These are phyloP conservation scores for Psophocarpus tetragonolobus DNA, from an alignment of 306 rosid genomes.

Conservation along the genomic window DNA sequence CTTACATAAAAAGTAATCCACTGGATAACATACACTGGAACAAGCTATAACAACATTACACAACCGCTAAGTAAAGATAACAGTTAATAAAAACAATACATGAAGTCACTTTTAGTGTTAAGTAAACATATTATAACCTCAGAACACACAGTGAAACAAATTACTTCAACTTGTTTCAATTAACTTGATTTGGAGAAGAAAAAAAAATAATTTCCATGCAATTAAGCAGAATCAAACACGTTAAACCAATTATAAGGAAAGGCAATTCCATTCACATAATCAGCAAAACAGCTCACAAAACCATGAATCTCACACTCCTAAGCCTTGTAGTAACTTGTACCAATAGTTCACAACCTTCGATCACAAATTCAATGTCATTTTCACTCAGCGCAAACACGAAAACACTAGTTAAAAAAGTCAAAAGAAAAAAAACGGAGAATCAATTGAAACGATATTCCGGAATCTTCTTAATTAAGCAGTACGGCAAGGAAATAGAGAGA, in stretches of 20 bases:
- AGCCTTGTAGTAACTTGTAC: neutral
- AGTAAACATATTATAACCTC: slow-evolving; percentile 1
- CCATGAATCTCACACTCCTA: slow-evolving; percentile 26
- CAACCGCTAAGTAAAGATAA: slow-evolving; percentile 1
- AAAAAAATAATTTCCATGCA: neutral
- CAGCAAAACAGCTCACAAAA: neutral
- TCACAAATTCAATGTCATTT: neutral
- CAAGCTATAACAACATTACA: slow-evolving; percentile 21
- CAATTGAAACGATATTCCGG: neutral
- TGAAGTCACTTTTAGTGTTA: neutral
- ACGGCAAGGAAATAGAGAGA: neutral
- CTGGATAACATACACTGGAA: slow-evolving; percentile 3
- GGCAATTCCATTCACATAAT: slow-evolving; percentile 10
- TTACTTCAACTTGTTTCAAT: neutral
- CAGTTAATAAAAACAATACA: neutral
- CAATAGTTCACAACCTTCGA: slow-evolving; percentile 19
- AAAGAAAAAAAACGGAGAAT: neutral
- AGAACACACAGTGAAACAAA: neutral
- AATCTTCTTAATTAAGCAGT: neutral
- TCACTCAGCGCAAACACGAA: slow-evolving; percentile 4
- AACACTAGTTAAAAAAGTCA: neutral
- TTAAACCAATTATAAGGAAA: slow-evolving; percentile 4
- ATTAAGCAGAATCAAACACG: slow-evolving; percentile 8
- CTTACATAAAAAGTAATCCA: neutral
- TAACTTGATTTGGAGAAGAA: neutral